A percentile compares a stretch with the other conserved stretches of the same genome.
phyloP scores from a whole-genome alignment of 495 filamentous ascomycete species.

The Cenococcum geophilum region DNA sequence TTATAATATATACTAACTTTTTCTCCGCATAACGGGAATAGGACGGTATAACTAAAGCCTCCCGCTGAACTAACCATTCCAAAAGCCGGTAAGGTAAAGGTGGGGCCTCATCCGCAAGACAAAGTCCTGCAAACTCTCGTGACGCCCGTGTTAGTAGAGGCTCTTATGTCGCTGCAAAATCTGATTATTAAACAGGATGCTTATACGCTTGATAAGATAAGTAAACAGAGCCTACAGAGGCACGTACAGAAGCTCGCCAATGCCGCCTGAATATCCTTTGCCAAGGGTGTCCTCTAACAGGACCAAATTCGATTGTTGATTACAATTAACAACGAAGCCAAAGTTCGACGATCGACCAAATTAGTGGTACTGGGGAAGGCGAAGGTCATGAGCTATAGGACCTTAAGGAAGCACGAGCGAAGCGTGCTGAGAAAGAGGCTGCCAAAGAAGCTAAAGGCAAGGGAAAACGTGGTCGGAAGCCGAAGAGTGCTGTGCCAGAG shows the following conservation, averaged over 20 bases:
- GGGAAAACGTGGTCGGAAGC: slow-evolving; percentile 1
- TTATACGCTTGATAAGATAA: too few relatives aligned
- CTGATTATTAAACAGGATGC: neutral
- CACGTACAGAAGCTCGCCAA: neutral
- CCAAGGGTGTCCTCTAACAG: neutral
- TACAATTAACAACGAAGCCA: neutral
- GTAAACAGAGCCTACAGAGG: neutral
- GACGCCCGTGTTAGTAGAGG: neutral
- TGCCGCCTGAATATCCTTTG: neutral
- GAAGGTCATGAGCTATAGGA: slow-evolving; percentile 2
- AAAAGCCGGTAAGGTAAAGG: neutral
- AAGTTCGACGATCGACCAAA: slow-evolving; percentile 2
- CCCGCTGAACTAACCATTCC: neutral
- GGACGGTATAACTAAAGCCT: too few relatives aligned
- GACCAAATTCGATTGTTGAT: neutral
- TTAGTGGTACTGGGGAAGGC: neutral
- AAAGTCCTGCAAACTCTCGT: neutral
- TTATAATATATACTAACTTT: too few relatives aligned
- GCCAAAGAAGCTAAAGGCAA: neutral
- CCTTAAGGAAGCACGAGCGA: neutral
- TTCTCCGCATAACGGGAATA: too few relatives aligned
- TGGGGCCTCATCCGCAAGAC: neutral
- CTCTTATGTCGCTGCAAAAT: slow-evolving; percentile 1
- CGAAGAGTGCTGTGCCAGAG: neutral
- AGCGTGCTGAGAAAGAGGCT: neutral